Conservation (phyloP, 768 basidiomycete species). For the Tricholoma bakamatsutake region DNA sequence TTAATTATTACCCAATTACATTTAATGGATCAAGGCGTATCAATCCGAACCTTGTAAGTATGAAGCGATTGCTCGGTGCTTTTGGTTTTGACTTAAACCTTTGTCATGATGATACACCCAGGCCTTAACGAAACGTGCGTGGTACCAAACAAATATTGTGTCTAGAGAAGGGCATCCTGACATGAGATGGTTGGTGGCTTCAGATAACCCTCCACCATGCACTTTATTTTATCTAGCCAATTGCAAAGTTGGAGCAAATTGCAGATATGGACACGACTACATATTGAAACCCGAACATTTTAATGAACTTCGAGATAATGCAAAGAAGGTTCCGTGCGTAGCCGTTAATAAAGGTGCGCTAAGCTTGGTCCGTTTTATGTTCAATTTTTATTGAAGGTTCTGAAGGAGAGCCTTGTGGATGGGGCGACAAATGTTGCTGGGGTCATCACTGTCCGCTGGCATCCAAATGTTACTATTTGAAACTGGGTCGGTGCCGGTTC, state of each 20-base stretch:
- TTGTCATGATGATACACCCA: slow-evolving; percentile 14
- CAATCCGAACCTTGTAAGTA: slow-evolving; percentile 46
- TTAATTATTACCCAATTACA: slow-evolving; percentile 22
- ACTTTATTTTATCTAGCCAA: slow-evolving; percentile 57
- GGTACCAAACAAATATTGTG: not conserved
- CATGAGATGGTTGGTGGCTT: not conserved
- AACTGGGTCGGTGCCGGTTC: slow-evolving; percentile 57
- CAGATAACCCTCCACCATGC: slow-evolving; percentile 64
- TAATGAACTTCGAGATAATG: slow-evolving; percentile 45
- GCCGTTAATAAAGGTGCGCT: slow-evolving; percentile 45
- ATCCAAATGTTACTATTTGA: slow-evolving; percentile 39
- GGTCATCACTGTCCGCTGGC: slow-evolving; percentile 43
- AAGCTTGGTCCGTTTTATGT: not conserved
- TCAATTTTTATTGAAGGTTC: slow-evolving; percentile 5
- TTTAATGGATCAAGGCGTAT: slow-evolving; percentile 37
- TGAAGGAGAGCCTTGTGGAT: slow-evolving; percentile 48
- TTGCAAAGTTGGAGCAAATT: slow-evolving; percentile 52
- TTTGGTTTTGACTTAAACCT: not conserved
- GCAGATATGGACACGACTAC: slow-evolving; percentile 61
- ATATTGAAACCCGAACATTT: slow-evolving; percentile 48
- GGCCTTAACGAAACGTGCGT: slow-evolving; percentile 60
- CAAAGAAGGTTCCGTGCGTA: slow-evolving; percentile 58
- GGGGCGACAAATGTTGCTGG: slow-evolving; percentile 56
- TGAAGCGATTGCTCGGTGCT: slow-evolving; percentile 2
- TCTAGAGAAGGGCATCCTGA: slow-evolving; percentile 10